Evolutionary conservation across 306 rosid species (phyloP).

Genomic region (Trichosanthes truncata): DNA sequence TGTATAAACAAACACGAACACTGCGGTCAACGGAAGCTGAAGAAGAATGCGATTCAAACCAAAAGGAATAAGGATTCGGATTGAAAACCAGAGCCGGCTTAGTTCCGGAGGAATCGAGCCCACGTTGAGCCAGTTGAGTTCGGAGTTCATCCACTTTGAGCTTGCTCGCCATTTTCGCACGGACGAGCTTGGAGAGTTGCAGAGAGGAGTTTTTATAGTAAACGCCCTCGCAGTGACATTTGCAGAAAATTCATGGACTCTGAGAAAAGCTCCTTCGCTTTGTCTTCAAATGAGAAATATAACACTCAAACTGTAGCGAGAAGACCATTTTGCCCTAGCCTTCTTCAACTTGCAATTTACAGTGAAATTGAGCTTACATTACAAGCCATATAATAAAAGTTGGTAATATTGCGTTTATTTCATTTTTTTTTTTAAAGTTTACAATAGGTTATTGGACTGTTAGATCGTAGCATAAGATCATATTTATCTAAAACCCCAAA

Average conservation of each 20-base stretch:
- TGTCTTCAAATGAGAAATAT: background rate
- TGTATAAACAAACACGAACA: conserved; percentile 7
- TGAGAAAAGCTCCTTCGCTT: background rate
- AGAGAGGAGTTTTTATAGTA: background rate
- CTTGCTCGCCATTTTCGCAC: conserved; percentile 43
- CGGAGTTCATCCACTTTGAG: conserved; percentile 74
- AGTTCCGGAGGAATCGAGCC: conserved; percentile 54
- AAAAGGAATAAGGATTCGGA: background rate
- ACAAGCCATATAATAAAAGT: too few relatives aligned
- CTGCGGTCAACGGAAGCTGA: background rate
- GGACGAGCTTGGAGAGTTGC: background rate
- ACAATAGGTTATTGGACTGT: too few relatives aligned
- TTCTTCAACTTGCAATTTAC: background rate
- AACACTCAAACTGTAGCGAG: background rate
- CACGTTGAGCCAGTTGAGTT: conserved; percentile 51
- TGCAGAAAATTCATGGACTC: background rate
- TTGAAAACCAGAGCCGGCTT: conserved; percentile 54
- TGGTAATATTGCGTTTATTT: too few relatives aligned
- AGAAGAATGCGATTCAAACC: background rate
- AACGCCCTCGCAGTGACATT: background rate
- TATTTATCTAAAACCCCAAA: too few relatives aligned
- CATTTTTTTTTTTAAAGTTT: too few relatives aligned
- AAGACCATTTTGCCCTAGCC: background rate
- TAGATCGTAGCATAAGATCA: too few relatives aligned
- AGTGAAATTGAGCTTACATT: background rate